A percentile compares a stretch with the other conserved stretches of the same genome.
Evolutionary conservation across 106 monocot species (phyloP).

Genomic region (Dendrobium nobile): DNA sequence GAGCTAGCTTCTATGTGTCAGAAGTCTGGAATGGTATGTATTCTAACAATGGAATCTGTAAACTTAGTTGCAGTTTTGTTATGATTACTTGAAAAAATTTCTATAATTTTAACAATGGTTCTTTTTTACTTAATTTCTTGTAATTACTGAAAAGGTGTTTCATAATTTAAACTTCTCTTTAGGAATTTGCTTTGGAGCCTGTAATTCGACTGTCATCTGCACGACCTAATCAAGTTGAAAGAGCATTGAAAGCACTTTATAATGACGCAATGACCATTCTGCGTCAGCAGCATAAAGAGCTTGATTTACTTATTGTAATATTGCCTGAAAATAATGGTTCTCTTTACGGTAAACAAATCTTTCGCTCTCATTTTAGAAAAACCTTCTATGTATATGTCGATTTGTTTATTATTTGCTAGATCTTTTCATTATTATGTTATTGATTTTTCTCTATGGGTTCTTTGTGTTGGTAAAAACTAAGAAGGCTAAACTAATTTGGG

Average conservation of each 20-base stretch:
- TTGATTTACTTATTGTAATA: conserved; percentile 62
- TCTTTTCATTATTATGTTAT: not conserved
- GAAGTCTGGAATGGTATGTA: conserved; percentile 41
- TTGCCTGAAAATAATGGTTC: conserved; percentile 66
- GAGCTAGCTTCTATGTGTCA: conserved; percentile 49
- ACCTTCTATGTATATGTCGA: not conserved
- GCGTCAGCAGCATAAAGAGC: conserved; percentile 27
- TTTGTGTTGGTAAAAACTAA: not conserved
- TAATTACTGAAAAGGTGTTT: not conserved
- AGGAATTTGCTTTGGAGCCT: conserved; percentile 49
- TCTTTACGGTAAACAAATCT: conserved; percentile 48
- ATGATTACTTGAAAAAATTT: not conserved
- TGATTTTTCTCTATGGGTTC: not conserved
- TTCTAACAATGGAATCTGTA: not conserved
- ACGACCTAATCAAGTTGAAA: conserved; percentile 50
- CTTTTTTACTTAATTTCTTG: not conserved
- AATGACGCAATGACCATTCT: conserved; percentile 43
- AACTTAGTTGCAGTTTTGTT: not conserved
- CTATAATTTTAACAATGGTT: not conserved
- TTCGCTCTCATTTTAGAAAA: not conserved
- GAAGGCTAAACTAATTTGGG: not conserved
- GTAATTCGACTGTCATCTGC: conserved; percentile 30
- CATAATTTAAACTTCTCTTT: conserved; percentile 2
- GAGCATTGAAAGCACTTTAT: conserved; percentile 38
- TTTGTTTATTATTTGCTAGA: not conserved